Percentiles rank a stretch among this genome's conserved stretches.
Evolutionary conservation across 169 alveolate species (phyloP).

Genomic region (Cryptosporidium parvum): DNA sequence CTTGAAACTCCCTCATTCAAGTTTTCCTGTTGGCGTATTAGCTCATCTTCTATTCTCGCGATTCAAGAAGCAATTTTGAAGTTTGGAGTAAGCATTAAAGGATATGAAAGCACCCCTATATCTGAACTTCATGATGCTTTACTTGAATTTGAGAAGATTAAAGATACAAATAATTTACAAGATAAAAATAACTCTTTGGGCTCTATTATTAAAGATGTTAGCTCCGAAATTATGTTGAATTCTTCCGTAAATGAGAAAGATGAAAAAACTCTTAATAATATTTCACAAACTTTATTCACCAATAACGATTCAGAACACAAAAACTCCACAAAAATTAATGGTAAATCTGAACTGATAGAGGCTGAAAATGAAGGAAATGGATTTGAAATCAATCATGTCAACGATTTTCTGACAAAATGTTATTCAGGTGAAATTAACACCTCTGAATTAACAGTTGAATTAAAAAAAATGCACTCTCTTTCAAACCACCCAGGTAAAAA

Average conservation of each 20-base stretch:
- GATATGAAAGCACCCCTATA: slow-evolving; percentile 29
- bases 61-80: slow-evolving; percentile 33
- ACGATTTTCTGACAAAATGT: slow-evolving; percentile 39
- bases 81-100: slow-evolving; percentile 13
- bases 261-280: neutral
- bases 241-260: neutral
- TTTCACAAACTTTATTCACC: neutral
- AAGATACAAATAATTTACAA: neutral
- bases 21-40: slow-evolving; percentile 58
- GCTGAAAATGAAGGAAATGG: neutral
- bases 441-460: slow-evolving; percentile 5
- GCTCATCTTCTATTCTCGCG: slow-evolving; percentile 35
- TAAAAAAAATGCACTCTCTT: slow-evolving; percentile 2
- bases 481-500: slow-evolving; percentile 15
- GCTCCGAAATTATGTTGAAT: neutral
- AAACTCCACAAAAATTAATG: neutral
- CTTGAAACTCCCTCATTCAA: slow-evolving; percentile 54
- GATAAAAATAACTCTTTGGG: neutral
- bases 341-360: neutral
- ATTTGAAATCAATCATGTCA: slow-evolving; percentile 23
- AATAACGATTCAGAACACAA: neutral
- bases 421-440: slow-evolving; percentile 27
- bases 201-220: neutral
- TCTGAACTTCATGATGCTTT: slow-evolving; percentile 30
- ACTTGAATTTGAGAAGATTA: slow-evolving; percentile 47